phyloP scores from a whole-genome alignment of 495 filamentous ascomycete species.

The Friedmanniomyces endolithicus region DNA sequence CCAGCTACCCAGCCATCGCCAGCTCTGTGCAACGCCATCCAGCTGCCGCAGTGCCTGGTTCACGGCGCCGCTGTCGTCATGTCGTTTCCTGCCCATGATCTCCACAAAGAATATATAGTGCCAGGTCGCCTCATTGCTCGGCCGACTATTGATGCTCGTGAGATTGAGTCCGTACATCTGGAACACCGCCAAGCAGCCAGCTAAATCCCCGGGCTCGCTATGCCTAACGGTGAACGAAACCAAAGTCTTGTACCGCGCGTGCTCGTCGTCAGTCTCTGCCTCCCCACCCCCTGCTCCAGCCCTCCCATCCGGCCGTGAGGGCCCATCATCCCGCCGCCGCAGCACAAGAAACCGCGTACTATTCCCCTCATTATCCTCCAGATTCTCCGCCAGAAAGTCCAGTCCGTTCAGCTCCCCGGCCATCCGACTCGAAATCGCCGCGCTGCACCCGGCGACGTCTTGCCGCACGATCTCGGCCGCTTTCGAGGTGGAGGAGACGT shows the following conservation, averaged over 20 bases:
- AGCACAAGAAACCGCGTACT: constrained; percentile 80
- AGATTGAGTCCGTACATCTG: constrained; percentile 49
- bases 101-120: constrained; percentile 94
- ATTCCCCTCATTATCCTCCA: constrained; percentile 68
- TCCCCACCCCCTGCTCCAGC: constrained; percentile 8
- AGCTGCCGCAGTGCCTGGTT: constrained; percentile 38
- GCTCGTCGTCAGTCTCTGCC: background rate
- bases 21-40: constrained; percentile 20
- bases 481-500: constrained; percentile 74
- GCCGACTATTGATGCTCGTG: constrained; percentile 79
- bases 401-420: constrained; percentile 58
- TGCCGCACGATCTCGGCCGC: constrained; percentile 63
- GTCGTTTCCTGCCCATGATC: constrained; percentile 48
- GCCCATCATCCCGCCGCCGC: constrained; percentile 15
- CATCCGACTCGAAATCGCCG: constrained; percentile 62
- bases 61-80: constrained; percentile 37
- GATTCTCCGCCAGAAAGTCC: constrained; percentile 53
- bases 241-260: constrained; percentile 47
- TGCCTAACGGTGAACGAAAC: constrained; percentile 75
- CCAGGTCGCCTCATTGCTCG: constrained; percentile 63
- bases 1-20: constrained; percentile 31
- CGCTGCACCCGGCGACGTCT: constrained; percentile 45
- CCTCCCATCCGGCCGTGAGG: background rate
- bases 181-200: constrained; percentile 69
- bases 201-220: constrained; percentile 63